phyloP scores from a whole-genome alignment of 306 rosid genomes.

The Begonia peltatifolia region DNA sequence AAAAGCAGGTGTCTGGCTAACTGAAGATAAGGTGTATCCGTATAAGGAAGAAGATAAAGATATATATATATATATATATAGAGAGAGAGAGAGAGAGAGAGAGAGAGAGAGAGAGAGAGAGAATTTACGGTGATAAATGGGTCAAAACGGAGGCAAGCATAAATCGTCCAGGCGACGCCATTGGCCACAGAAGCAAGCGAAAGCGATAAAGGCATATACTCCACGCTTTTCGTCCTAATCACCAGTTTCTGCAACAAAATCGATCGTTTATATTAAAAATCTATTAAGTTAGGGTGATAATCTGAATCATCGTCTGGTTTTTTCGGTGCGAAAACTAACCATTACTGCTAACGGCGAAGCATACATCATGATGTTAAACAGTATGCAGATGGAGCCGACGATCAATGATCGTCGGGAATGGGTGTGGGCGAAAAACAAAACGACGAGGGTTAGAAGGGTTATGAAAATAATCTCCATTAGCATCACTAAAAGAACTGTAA shows the following conservation, averaged over 20 bases:
- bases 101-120: not conserved
- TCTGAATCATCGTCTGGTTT: not conserved
- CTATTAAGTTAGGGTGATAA: not conserved
- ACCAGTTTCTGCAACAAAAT: constrained; percentile 53
- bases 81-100: not conserved
- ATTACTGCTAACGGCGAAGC: constrained; percentile 73
- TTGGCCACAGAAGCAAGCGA: constrained; percentile 63
- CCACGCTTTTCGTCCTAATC: constrained; percentile 68
- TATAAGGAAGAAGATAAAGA: not conserved
- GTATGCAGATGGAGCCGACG: constrained; percentile 52
- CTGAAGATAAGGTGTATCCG: not conserved
- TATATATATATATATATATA: not conserved
- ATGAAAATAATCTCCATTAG: constrained; percentile 37
- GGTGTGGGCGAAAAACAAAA: constrained; percentile 26
- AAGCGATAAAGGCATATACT: constrained; percentile 71
- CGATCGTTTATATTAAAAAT: not conserved
- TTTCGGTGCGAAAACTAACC: constrained; percentile 17
- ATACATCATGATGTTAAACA: constrained; percentile 75
- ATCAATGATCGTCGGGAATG: constrained; percentile 28
- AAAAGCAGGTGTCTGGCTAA: no score
- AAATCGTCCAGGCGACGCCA: constrained; percentile 68
- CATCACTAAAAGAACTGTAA: constrained; percentile 24
- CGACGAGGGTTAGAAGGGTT: constrained; percentile 15
- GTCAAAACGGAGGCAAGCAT: constrained; percentile 65
- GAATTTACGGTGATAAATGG: constrained; percentile 44